Conservation (phyloP, 768 basidiomycete genomes). For the Leucocoprinus leucothites region DNA sequence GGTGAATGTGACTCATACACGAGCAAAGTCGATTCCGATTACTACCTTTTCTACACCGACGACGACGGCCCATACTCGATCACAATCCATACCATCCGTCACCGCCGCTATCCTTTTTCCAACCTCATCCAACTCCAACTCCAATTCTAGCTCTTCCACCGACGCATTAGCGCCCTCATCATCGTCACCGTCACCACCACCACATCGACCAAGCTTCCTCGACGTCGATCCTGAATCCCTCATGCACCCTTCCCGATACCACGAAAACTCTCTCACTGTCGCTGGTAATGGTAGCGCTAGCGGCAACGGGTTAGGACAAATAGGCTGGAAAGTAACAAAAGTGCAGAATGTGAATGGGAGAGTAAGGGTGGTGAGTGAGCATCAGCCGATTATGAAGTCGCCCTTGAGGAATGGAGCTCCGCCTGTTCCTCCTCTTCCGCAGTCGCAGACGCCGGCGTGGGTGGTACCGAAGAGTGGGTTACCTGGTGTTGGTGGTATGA, state of each 20-base stretch:
- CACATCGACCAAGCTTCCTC: slow-evolving; percentile 6
- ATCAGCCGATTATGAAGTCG: neutral
- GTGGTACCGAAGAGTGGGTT: neutral
- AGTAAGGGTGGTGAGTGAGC: slow-evolving; percentile 6
- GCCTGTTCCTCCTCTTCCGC: neutral
- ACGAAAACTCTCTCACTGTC: neutral
- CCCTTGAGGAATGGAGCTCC: neutral
- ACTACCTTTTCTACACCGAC: too few species aligned
- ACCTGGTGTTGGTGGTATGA: neutral
- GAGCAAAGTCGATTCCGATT: too few species aligned
- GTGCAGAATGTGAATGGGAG: slow-evolving; percentile 2
- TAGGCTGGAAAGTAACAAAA: slow-evolving; percentile 7
- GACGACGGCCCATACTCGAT: neutral
- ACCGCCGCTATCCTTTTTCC: neutral
- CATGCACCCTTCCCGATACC: neutral
- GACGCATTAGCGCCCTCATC: neutral
- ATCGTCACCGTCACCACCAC: neutral
- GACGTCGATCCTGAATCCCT: neutral
- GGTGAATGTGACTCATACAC: too few species aligned
- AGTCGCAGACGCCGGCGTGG: neutral
- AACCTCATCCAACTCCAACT: neutral
- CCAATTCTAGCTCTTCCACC: neutral
- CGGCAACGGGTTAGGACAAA: neutral
- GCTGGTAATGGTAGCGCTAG: neutral
- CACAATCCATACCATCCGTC: neutral